Percentiles rank a stretch among this genome's conserved stretches.
phyloP scores from a whole-genome alignment of 176 grass and related monocot genomes.

The Aechmea fasciata region DNA sequence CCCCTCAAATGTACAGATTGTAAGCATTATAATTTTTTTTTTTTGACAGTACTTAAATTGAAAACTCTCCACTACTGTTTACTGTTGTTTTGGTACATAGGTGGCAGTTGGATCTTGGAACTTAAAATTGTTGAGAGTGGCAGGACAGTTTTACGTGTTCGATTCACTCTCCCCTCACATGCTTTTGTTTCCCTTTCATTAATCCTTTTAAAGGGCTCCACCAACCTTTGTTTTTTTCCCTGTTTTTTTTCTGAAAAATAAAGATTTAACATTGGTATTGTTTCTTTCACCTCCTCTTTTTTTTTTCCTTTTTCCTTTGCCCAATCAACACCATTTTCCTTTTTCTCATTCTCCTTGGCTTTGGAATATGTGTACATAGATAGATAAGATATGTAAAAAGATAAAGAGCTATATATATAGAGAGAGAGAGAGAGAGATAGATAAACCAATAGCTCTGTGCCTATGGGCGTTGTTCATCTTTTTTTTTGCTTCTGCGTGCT shows the following conservation, averaged over 20 bases:
- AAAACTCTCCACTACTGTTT: no score
- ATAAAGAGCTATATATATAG: no score
- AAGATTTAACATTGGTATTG: not conserved
- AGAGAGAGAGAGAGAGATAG: no score
- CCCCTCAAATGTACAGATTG: no score
- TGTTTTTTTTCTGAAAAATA: no score
- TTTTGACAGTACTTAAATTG: no score
- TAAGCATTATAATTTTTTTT: no score
- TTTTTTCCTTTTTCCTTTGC: not conserved
- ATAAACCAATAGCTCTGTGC: no score
- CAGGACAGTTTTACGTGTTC: slow-evolving; percentile 14
- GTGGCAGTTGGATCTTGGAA: not conserved
- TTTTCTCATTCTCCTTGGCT: not conserved
- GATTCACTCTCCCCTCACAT: slow-evolving; percentile 19
- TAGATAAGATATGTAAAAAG: not conserved
- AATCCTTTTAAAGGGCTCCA: not conserved
- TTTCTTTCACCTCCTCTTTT: no score
- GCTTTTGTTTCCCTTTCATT: slow-evolving; percentile 22
- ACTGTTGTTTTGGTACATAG: not conserved
- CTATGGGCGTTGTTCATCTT: no score
- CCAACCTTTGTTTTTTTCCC: slow-evolving; percentile 4
- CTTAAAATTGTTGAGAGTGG: not conserved
- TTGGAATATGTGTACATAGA: not conserved
- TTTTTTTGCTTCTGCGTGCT: no score
- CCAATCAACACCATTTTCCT: no score